Evolutionary conservation across 805 yeast genomes (phyloP).

Genomic region (Kuraishia piskuri): DNA sequence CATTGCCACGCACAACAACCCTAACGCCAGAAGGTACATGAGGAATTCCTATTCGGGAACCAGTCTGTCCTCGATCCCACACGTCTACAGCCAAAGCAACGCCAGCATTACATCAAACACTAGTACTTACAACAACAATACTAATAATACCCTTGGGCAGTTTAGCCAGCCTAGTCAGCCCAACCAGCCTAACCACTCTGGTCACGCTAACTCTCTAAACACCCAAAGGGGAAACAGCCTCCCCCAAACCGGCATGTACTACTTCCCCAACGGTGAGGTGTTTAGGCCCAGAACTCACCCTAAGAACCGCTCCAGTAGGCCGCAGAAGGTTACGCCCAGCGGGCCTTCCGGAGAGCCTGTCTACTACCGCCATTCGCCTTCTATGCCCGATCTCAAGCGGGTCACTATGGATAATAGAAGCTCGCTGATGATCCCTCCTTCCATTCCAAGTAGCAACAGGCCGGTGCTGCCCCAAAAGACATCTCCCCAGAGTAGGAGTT

Average conservation of each 20-base stretch:
- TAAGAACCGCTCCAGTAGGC: conserved; percentile 27
- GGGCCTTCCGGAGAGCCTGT: not conserved
- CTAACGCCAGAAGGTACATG: not conserved
- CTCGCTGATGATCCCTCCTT: not conserved
- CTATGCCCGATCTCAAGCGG: not conserved
- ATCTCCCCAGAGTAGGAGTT: no score
- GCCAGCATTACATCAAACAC: not conserved
- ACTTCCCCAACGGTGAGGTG: conserved; percentile 47
- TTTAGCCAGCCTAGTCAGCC: not conserved
- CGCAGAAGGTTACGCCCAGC: conserved; percentile 20
- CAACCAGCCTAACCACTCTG: not conserved
- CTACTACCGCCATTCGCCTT: not conserved
- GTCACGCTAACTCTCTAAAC: not conserved
- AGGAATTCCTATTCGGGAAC: not conserved
- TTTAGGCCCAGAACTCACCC: conserved; percentile 38
- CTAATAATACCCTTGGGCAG: no score
- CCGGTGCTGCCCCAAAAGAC: no score
- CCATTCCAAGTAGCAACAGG: not conserved
- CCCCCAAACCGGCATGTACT: conserved; percentile 10
- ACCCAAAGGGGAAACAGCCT: not conserved
- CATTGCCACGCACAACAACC: not conserved
- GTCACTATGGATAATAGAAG: not conserved
- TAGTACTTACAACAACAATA: no score
- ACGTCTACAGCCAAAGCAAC: not conserved
- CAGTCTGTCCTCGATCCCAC: not conserved